phyloP scores from a whole-genome alignment of 2,329 filamentous ascomycete species.

The Chaetothyriales sp. region DNA sequence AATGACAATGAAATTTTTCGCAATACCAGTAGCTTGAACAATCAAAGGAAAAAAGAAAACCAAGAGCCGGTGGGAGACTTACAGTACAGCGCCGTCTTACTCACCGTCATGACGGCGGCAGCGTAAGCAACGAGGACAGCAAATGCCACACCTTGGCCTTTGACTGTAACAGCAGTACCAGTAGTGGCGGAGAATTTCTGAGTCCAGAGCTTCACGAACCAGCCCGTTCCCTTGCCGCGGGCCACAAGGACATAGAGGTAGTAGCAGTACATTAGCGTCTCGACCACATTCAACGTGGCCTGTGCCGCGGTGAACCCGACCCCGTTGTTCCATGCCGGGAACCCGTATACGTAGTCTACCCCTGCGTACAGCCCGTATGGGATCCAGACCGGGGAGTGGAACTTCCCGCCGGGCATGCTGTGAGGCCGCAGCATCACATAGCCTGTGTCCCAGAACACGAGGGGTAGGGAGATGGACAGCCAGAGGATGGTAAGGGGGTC shows the following conservation, averaged over 20 bases:
- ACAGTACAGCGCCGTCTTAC: slow-evolving; percentile 57
- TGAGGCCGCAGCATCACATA: slow-evolving; percentile 71
- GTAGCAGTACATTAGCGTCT: slow-evolving; percentile 50
- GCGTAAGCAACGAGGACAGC: slow-evolving; percentile 45
- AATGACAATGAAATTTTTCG: neutral
- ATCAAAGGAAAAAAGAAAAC: neutral
- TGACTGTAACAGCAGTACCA: slow-evolving; percentile 2
- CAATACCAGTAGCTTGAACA: neutral
- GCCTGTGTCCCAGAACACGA: slow-evolving; percentile 67
- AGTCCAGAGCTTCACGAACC: slow-evolving; percentile 3
- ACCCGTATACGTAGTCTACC: slow-evolving; percentile 72
- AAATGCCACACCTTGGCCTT: slow-evolving; percentile 36
- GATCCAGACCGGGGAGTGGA: slow-evolving; percentile 58
- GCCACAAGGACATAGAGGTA: slow-evolving; percentile 43
- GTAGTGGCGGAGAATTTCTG: neutral
- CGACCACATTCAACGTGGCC: slow-evolving; percentile 52
- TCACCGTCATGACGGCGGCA: slow-evolving; percentile 49
- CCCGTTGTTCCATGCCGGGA: slow-evolving; percentile 51
- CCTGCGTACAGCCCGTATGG: slow-evolving; percentile 71
- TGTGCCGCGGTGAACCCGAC: slow-evolving; percentile 72
- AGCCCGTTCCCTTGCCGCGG: slow-evolving; percentile 21
- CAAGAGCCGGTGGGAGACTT: slow-evolving; percentile 20
- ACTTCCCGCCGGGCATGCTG: slow-evolving; percentile 63
- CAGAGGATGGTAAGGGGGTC: slow-evolving; percentile 51
- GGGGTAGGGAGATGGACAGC: slow-evolving; percentile 60